phyloP scores from a whole-genome alignment of 768 basidiomycete species.

The Lactarius psammicola region DNA sequence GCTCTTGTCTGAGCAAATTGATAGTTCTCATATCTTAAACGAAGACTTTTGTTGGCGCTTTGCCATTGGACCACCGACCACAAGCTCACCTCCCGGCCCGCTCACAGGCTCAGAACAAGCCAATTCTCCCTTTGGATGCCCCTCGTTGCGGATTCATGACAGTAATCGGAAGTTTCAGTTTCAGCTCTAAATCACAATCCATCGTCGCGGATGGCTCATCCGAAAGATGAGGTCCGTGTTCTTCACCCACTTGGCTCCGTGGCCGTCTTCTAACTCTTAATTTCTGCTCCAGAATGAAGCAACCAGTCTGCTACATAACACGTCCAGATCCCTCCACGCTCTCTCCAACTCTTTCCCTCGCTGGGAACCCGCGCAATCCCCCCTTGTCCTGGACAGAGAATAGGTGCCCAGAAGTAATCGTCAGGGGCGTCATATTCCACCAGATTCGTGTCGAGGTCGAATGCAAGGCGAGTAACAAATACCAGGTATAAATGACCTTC shows the following conservation, averaged over 20 bases:
- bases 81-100: not conserved
- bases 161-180: not conserved
- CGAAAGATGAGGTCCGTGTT: slow-evolving; percentile 17
- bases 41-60: slow-evolving; percentile 19
- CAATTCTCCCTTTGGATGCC: not conserved
- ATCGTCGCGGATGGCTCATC: slow-evolving; percentile 8
- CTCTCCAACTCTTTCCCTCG: not conserved
- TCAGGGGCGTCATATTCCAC: slow-evolving; percentile 14
- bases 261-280: not conserved
- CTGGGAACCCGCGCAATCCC: not conserved
- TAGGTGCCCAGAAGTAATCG: not conserved
- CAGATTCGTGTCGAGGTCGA: slow-evolving; percentile 20
- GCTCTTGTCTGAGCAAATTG: slow-evolving; percentile 9
- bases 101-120: not conserved
- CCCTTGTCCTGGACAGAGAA: slow-evolving; percentile 10
- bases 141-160: too few species aligned
- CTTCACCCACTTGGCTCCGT: not conserved
- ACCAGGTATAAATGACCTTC: not conserved
- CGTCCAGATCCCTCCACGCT: not conserved
- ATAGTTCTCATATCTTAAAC: not conserved
- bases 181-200: slow-evolving; percentile 14
- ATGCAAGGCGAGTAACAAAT: slow-evolving; percentile 13
- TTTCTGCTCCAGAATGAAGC: not conserved
- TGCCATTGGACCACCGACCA: not conserved
- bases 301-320: not conserved